A percentile compares a stretch with the other conserved stretches of the same genome.
Evolutionary conservation across 1,139 yeast genomes (phyloP).

Genomic region (Pneumocystis jirovecii): DNA sequence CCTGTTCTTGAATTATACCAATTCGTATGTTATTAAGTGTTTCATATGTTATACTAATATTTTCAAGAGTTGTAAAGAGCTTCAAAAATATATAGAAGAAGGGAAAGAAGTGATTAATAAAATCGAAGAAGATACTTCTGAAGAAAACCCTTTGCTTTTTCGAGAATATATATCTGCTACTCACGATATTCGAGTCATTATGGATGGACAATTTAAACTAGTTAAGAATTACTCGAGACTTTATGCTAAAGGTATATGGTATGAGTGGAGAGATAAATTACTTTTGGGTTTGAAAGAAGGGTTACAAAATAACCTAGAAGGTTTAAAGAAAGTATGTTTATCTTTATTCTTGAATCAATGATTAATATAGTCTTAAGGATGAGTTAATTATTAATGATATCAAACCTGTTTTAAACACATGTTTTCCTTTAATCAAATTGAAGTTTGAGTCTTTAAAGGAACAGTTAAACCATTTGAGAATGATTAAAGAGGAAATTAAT

Average conservation of each 20-base stretch:
- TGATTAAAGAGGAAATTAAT: conserved; percentile 8
- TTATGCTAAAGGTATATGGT: conserved; percentile 42
- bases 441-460: conserved; percentile 11
- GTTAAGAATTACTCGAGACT: conserved; percentile 37
- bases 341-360: neutral
- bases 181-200: conserved; percentile 27
- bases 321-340: conserved; percentile 12
- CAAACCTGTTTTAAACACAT: neutral
- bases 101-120: conserved; percentile 34
- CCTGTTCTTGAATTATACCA: conserved; percentile 24
- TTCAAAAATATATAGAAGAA: conserved; percentile 36
- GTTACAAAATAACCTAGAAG: conserved; percentile 22
- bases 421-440: neutral
- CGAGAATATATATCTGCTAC: conserved; percentile 32
- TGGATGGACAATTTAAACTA: conserved; percentile 35
- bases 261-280: conserved; percentile 41
- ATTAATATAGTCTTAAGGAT: neutral
- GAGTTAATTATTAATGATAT: neutral
- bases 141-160: conserved; percentile 37
- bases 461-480: conserved; percentile 17
- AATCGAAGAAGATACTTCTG: conserved; percentile 31
- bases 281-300: conserved; percentile 31
- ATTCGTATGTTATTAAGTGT: conserved; percentile 13
- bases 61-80: conserved; percentile 31
- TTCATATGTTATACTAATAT: neutral